phyloP scores from a whole-genome alignment of 345 rosid species.

The Pseudoturritis turrita region DNA sequence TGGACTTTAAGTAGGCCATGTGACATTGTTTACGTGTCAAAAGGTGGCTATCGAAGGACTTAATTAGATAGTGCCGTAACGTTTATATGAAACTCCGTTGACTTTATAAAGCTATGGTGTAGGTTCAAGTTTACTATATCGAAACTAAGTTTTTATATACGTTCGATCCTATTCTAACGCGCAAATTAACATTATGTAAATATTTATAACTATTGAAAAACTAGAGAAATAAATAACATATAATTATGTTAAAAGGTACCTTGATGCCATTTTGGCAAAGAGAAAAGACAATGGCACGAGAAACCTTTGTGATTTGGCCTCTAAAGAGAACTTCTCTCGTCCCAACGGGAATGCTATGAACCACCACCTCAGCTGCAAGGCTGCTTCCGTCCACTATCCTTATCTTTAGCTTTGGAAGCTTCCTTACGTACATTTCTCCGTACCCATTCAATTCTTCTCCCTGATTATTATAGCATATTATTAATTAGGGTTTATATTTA shows the following conservation, averaged over 20 bases:
- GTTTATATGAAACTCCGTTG: not conserved
- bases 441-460: constrained; percentile 51
- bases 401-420: constrained; percentile 41
- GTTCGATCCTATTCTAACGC: not conserved
- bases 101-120: not conserved
- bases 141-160: not conserved
- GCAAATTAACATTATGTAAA: not conserved
- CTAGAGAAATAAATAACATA: not conserved
- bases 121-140: not conserved
- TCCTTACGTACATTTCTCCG: constrained; percentile 44
- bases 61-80: not conserved
- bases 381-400: constrained; percentile 69
- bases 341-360: constrained; percentile 52
- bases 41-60: not conserved
- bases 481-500: not conserved
- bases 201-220: not conserved
- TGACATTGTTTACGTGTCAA: constrained; percentile 3
- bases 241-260: constrained; percentile 27
- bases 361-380: constrained; percentile 49
- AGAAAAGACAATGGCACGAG: constrained; percentile 41
- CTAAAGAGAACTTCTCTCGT: constrained; percentile 43
- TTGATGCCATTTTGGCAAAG: constrained; percentile 45
- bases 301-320: constrained; percentile 52
- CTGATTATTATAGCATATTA: constrained; percentile 22
- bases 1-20: not conserved